These are phyloP conservation scores for Ceratocystis variospora DNA, from an alignment of 2,329 filamentous ascomycete genomes.

Conservation along the genomic window DNA sequence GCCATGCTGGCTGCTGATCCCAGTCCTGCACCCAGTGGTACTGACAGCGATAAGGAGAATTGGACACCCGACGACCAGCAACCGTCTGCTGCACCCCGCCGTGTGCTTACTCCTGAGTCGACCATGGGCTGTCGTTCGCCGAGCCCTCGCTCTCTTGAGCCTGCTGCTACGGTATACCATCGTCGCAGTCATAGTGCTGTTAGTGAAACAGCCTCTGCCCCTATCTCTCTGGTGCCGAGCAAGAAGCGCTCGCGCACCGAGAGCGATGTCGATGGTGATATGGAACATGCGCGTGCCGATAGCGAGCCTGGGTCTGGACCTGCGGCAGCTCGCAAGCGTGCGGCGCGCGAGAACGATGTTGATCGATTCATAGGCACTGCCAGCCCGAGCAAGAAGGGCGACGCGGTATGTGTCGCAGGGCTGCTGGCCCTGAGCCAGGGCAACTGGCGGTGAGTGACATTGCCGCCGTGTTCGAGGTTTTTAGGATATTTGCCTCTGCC, in stretches of 20 bases:
- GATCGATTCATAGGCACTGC: constrained; percentile 59
- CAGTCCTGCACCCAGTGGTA: constrained; percentile 14
- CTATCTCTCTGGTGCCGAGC: constrained; percentile 13
- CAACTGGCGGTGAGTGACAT: constrained; percentile 45
- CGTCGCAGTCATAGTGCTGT: background rate
- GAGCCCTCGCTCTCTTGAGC: constrained; percentile 24
- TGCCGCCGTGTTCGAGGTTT: background rate
- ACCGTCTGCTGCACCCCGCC: constrained; percentile 24
- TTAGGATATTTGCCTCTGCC: background rate
- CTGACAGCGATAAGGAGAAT: constrained; percentile 74
- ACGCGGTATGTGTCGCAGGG: constrained; percentile 82
- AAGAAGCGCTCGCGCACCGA: constrained; percentile 15
- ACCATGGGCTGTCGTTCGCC: constrained; percentile 26
- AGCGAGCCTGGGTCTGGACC: background rate
- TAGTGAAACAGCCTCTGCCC: constrained; percentile 16
- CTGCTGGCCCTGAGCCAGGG: constrained; percentile 79
- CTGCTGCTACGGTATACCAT: too few relatives aligned
- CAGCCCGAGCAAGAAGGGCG: constrained; percentile 59
- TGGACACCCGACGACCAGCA: constrained; percentile 48
- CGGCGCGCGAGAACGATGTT: constrained; percentile 42
- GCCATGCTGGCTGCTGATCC: constrained; percentile 11
- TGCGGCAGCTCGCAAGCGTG: constrained; percentile 20
- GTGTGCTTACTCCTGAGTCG: constrained; percentile 26
- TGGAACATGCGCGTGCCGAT: background rate
- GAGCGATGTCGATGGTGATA: constrained; percentile 3